Evolutionary conservation across 495 filamentous ascomycete species (phyloP).

Genomic region (Cryomyces minteri): DNA sequence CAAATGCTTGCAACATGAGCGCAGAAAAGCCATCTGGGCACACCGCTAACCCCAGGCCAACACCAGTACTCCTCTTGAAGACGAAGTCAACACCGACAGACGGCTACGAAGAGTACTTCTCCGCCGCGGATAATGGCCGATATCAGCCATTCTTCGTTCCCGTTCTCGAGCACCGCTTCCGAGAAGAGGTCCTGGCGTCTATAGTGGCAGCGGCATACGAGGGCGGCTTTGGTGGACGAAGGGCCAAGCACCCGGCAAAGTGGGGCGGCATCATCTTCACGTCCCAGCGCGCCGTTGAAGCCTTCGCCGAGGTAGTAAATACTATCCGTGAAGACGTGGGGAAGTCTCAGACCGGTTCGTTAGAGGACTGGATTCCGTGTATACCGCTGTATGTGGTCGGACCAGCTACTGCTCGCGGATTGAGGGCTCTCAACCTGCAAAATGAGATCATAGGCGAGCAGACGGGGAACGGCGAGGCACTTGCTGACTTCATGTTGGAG

Average conservation of each 20-base stretch:
- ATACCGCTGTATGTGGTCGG: conserved; percentile 76
- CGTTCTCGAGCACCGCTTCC: conserved; percentile 57
- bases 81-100: conserved; percentile 64
- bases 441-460: conserved; percentile 39
- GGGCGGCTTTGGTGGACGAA: conserved; percentile 9
- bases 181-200: conserved; percentile 25
- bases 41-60: conserved; percentile 1
- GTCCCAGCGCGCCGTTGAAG: conserved; percentile 84
- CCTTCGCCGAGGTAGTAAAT: conserved; percentile 47
- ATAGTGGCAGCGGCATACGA: conserved; percentile 24
- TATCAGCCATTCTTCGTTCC: conserved; percentile 61
- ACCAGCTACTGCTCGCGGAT: conserved; percentile 64
- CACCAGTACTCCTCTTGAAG: conserved; percentile 68
- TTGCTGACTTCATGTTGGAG: conserved; percentile 57
- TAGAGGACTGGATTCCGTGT: conserved; percentile 18
- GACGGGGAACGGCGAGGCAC: conserved; percentile 61
- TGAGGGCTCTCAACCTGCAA: conserved; percentile 34
- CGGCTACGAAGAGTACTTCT: conserved; percentile 62
- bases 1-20: too few relatives aligned
- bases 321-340: conserved; percentile 18
- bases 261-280: conserved; percentile 89
- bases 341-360: conserved; percentile 3
- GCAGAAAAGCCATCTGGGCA: neutral
- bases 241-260: conserved; percentile 13
- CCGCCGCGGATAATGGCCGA: conserved; percentile 19